These are phyloP conservation scores for Flagelloscypha sp. DNA, from an alignment of 768 basidiomycete genomes.

Conservation along the genomic window DNA sequence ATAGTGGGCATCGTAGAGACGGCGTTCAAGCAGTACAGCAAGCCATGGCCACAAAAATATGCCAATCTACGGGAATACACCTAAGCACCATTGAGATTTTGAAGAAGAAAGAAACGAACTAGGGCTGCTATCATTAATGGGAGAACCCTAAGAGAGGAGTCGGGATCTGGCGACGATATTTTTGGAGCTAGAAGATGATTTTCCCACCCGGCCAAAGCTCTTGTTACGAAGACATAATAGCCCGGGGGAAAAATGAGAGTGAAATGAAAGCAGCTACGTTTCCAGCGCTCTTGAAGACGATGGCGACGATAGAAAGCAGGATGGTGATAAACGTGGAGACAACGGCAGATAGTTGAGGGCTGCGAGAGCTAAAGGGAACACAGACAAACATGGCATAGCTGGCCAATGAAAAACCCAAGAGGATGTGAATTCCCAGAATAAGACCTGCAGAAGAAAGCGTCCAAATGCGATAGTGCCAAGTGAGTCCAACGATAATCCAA, in stretches of 20 bases:
- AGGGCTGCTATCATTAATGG: conserved; percentile 56
- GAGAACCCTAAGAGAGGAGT: conserved; percentile 43
- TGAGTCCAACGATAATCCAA: conserved; percentile 59
- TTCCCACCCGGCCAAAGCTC: conserved; percentile 64
- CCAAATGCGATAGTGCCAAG: conserved; percentile 67
- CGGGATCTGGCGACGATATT: conserved; percentile 51
- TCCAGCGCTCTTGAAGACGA: conserved; percentile 37
- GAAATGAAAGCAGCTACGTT: conserved; percentile 51
- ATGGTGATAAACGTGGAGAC: conserved; percentile 58
- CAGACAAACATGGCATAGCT: conserved; percentile 69
- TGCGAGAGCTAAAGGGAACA: conserved; percentile 63
- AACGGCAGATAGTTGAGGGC: conserved; percentile 64
- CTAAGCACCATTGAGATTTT: background rate
- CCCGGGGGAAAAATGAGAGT: conserved; percentile 68
- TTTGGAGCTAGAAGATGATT: conserved; percentile 47
- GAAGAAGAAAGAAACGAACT: conserved; percentile 31
- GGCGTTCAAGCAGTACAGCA: conserved; percentile 49
- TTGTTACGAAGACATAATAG: conserved; percentile 66
- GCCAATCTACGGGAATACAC: conserved; percentile 38
- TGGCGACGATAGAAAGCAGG: conserved; percentile 57
- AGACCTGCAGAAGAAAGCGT: conserved; percentile 48
- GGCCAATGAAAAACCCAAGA: conserved; percentile 59
- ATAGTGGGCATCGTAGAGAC: conserved; percentile 51
- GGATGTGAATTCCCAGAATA: conserved; percentile 54
- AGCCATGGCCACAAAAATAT: conserved; percentile 70